Evolutionary conservation across 352 stramenopile species (phyloP).

Genomic region (Globisporangium acanthophoron): DNA sequence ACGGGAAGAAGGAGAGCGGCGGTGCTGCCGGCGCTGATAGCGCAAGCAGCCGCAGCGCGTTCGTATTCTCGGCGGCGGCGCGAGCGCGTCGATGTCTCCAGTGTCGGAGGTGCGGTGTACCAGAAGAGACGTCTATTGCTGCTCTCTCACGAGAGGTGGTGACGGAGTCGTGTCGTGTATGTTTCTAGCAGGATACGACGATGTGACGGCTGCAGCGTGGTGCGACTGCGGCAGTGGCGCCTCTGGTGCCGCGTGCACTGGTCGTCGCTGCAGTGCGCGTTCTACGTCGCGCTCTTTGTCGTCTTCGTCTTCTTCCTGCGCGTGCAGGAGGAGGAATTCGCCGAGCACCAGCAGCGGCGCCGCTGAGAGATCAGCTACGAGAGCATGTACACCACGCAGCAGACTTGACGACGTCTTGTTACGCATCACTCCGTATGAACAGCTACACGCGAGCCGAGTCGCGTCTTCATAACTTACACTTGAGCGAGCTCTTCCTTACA

Average conservation of each 20-base stretch:
- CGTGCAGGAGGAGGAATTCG: conserved; percentile 55
- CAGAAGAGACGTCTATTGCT: no score
- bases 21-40: not conserved
- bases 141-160: no score
- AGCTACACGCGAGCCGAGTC: conserved; percentile 5
- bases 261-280: conserved; percentile 45
- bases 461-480: conserved; percentile 4
- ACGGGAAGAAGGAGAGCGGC: not conserved
- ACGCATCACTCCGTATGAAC: conserved; percentile 2
- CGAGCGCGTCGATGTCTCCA: not conserved
- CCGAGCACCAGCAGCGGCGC: conserved; percentile 11
- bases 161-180: not conserved
- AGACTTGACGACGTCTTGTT: not conserved
- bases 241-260: conserved; percentile 56
- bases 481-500: conserved; percentile 4
- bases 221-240: conserved; percentile 26
- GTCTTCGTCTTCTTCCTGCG: conserved; percentile 57
- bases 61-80: not conserved
- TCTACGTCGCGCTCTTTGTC: conserved; percentile 60
- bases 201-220: not conserved
- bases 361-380: not conserved
- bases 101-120: not conserved
- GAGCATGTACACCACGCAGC: not conserved
- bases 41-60: not conserved
- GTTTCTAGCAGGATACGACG: not conserved